A percentile compares a stretch with the other conserved stretches of the same genome.
phyloP scores from a whole-genome alignment of 2,329 filamentous ascomycete genomes.

The Ophiostoma piceae region DNA sequence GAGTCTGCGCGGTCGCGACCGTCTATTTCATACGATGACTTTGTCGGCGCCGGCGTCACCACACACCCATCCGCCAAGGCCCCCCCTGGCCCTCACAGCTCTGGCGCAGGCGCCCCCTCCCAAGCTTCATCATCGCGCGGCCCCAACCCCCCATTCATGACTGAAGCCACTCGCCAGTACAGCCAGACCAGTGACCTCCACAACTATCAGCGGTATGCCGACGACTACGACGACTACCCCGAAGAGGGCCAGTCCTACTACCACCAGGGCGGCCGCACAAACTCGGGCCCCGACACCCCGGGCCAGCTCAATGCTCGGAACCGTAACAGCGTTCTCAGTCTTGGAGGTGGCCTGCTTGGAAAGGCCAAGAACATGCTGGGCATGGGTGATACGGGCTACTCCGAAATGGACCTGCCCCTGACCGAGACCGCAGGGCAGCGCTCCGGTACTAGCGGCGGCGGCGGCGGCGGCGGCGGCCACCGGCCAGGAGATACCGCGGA shows the following conservation, averaged over 20 bases:
- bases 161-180: slow-evolving; percentile 43
- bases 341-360: slow-evolving; percentile 83
- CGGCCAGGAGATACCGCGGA: slow-evolving; percentile 35
- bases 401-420: slow-evolving; percentile 95
- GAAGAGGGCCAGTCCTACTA: slow-evolving; percentile 78
- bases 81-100: slow-evolving; percentile 20
- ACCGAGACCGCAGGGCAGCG: slow-evolving; percentile 58
- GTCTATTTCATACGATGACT: slow-evolving; percentile 91
- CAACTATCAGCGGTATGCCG: slow-evolving; percentile 88
- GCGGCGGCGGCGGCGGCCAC: slow-evolving; percentile 32
- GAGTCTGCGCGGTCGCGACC: slow-evolving; percentile 62
- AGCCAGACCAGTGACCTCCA: slow-evolving; percentile 76
- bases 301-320: slow-evolving; percentile 58
- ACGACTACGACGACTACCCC: slow-evolving; percentile 75
- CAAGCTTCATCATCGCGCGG: slow-evolving; percentile 26
- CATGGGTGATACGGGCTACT: slow-evolving; percentile 74
- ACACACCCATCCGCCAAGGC: slow-evolving; percentile 35
- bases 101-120: slow-evolving; percentile 30
- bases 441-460: background rate
- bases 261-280: slow-evolving; percentile 62
- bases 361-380: slow-evolving; percentile 86
- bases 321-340: slow-evolving; percentile 79
- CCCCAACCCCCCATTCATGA: slow-evolving; percentile 42
- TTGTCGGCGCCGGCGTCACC: slow-evolving; percentile 65
- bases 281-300: slow-evolving; percentile 41